Evolutionary conservation across 768 basidiomycete genomes (phyloP).

Genomic region (Mrakia gelida): DNA sequence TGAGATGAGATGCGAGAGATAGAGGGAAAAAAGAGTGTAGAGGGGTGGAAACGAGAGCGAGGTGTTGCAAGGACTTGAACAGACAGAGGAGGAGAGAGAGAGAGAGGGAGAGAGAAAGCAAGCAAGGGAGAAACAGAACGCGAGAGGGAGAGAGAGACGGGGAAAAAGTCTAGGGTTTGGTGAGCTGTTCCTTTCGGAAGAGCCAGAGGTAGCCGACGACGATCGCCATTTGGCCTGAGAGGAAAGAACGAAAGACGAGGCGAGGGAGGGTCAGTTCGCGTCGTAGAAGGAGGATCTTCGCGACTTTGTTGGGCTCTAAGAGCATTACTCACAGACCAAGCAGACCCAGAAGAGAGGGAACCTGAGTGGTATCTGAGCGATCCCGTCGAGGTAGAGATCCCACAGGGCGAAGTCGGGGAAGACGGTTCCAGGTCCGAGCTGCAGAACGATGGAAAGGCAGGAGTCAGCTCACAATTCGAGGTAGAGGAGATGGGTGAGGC

Average conservation of each 20-base stretch:
- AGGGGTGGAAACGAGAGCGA: not conserved
- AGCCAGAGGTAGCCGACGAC: constrained; percentile 22
- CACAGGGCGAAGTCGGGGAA: constrained; percentile 30
- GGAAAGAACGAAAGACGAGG: not conserved
- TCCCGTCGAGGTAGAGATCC: constrained; percentile 28
- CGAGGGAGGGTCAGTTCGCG: not conserved
- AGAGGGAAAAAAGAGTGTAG: not conserved
- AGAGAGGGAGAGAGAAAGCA: not conserved
- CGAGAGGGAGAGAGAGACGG: not conserved
- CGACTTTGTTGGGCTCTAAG: too few relatives aligned
- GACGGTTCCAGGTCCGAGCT: constrained; percentile 31
- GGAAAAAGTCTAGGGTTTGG: constrained; percentile 19
- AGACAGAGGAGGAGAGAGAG: not conserved
- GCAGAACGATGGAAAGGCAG: not conserved
- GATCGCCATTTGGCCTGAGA: constrained; percentile 27
- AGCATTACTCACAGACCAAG: constrained; percentile 8
- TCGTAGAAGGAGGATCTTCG: not conserved
- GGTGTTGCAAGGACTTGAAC: not conserved
- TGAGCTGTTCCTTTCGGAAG: constrained; percentile 27
- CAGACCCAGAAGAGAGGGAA: constrained; percentile 34
- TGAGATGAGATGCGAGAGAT: not conserved
- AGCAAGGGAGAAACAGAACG: not conserved
- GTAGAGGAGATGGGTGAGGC: not conserved
- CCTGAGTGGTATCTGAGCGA: constrained; percentile 10
- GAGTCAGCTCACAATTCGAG: not conserved